These are phyloP conservation scores for Pisolithus albus DNA, from an alignment of 768 basidiomycete genomes.

Conservation along the genomic window DNA sequence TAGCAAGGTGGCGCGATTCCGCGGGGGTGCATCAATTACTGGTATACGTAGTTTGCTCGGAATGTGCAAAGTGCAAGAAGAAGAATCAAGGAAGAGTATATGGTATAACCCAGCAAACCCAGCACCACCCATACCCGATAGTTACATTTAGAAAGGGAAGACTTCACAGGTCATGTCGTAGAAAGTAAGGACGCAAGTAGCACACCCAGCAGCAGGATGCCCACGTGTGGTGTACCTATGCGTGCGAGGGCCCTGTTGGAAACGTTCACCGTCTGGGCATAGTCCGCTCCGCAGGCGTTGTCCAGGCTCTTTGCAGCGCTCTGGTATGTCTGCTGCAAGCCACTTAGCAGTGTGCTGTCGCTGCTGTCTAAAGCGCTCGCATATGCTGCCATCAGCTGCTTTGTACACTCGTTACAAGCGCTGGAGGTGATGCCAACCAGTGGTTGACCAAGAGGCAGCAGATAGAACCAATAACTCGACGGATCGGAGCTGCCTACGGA, in stretches of 20 bases:
- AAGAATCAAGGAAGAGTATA: no score
- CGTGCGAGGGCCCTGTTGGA: slow-evolving; percentile 11
- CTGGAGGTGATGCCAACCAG: slow-evolving; percentile 45
- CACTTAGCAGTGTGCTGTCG: slow-evolving; percentile 27
- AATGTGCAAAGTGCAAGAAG: no score
- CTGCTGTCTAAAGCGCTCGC: slow-evolving; percentile 34
- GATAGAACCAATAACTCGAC: slow-evolving; percentile 68
- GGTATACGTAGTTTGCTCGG: no score
- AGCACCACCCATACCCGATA: background rate
- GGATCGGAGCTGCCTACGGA: slow-evolving; percentile 52
- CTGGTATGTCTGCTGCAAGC: slow-evolving; percentile 43
- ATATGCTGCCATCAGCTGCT: slow-evolving; percentile 52
- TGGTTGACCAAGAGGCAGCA: slow-evolving; percentile 51
- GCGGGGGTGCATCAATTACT: no score
- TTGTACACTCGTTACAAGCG: slow-evolving; percentile 60
- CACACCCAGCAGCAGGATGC: slow-evolving; percentile 5
- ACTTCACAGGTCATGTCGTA: background rate
- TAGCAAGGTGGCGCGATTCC: no score
- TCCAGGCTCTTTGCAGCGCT: slow-evolving; percentile 41
- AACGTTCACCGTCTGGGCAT: slow-evolving; percentile 24
- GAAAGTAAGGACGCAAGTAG: slow-evolving; percentile 2
- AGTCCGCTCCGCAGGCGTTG: slow-evolving; percentile 46
- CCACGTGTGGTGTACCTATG: slow-evolving; percentile 4
- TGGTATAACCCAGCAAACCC: no score
- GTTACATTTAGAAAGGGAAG: background rate